A percentile compares a stretch with the other conserved stretches of the same genome.
Conservation (phyloP, 352 stramenopile species). For the Phytophthora niederhauseri region DNA sequence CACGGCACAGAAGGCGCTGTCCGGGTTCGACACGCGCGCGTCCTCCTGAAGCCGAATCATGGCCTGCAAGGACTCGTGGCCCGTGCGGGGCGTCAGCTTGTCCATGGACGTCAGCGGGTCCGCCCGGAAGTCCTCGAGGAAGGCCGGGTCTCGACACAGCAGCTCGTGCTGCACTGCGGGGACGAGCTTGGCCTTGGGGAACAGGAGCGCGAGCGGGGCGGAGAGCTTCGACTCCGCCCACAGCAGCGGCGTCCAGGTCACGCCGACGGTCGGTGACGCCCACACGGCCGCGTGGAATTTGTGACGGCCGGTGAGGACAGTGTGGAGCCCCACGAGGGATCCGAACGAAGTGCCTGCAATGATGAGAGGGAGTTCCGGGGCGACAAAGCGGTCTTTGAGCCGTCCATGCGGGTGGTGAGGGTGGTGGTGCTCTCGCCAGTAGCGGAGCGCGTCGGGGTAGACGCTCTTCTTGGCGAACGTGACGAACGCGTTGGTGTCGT, state of each 20-base stretch:
- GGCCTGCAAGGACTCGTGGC: constrained; percentile 40
- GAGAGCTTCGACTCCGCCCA: constrained; percentile 35
- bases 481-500: constrained; percentile 47
- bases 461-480: constrained; percentile 39
- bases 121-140: constrained; percentile 39
- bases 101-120: constrained; percentile 45
- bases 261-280: constrained; percentile 36
- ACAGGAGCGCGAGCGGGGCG: constrained; percentile 31
- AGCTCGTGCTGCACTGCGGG: constrained; percentile 40
- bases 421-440: constrained; percentile 39
- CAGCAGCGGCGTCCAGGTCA: constrained; percentile 41
- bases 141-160: constrained; percentile 44
- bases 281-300: constrained; percentile 43
- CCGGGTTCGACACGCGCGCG: constrained; percentile 19
- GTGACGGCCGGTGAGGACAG: constrained; percentile 41
- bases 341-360: constrained; percentile 46
- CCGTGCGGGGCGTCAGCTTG: constrained; percentile 45
- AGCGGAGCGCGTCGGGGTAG: constrained; percentile 27
- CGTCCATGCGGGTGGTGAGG: constrained; percentile 33
- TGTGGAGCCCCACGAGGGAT: constrained; percentile 43
- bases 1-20: constrained; percentile 33
- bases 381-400: constrained; percentile 7
- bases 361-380: constrained; percentile 32
- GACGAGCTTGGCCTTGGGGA: constrained; percentile 40
- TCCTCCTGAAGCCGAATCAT: constrained; percentile 46